Evolutionary conservation across 768 basidiomycete genomes (phyloP).

Genomic region (Lentinula sp.): DNA sequence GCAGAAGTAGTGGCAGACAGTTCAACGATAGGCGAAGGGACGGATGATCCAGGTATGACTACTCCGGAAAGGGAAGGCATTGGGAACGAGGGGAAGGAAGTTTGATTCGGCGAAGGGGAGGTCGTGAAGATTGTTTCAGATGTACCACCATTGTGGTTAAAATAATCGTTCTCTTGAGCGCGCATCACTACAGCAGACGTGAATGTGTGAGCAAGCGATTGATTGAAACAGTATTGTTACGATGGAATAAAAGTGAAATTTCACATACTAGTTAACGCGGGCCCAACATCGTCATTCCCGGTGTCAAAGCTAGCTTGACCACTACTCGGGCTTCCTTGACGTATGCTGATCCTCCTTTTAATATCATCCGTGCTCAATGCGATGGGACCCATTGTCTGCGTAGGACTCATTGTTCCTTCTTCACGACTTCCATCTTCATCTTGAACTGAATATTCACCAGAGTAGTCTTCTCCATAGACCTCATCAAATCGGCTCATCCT

Average conservation of each 20-base stretch:
- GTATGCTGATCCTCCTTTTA: constrained; percentile 9
- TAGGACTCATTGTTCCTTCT: constrained; percentile 11
- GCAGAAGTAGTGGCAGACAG: not conserved
- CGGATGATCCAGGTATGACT: constrained; percentile 7
- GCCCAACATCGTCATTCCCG: constrained; percentile 54
- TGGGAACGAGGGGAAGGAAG: constrained; percentile 2
- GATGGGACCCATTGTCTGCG: constrained; percentile 14
- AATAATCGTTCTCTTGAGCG: constrained; percentile 32
- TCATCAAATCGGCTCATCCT: constrained; percentile 5
- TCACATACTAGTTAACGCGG: constrained; percentile 60
- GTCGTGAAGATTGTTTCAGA: constrained; percentile 23
- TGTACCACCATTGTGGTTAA: not conserved
- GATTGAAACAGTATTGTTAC: too few species aligned
- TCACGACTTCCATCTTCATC: not conserved
- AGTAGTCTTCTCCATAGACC: constrained; percentile 1
- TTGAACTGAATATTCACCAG: not conserved
- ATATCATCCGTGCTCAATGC: constrained; percentile 15
- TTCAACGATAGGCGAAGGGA: constrained; percentile 12
- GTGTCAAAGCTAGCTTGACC: constrained; percentile 9
- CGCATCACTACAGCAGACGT: constrained; percentile 57
- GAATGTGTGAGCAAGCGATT: not conserved
- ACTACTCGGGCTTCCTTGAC: not conserved
- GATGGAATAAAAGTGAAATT: not conserved
- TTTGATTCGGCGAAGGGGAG: constrained; percentile 36
- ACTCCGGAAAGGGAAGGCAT: not conserved